phyloP scores from a whole-genome alignment of 2,329 filamentous ascomycete genomes.

The Trichoderma sp. region DNA sequence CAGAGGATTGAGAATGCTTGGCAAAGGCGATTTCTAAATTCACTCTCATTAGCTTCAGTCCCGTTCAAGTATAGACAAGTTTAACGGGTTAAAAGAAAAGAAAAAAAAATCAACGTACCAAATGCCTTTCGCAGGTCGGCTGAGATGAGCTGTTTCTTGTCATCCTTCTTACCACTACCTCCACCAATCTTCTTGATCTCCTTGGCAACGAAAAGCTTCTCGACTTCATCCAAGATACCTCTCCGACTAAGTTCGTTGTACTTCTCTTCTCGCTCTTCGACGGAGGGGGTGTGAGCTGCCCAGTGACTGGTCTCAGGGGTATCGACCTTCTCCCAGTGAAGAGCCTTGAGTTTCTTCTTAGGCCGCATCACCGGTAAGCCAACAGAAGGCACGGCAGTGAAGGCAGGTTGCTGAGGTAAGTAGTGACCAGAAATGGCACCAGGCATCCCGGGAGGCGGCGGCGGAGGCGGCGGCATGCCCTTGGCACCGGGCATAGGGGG shows the following conservation, averaged over 20 bases:
- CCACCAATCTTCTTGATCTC: constrained; percentile 87
- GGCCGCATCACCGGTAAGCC: constrained; percentile 80
- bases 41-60: constrained; percentile 36
- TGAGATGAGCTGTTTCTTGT: constrained; percentile 97
- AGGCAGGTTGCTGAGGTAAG: constrained; percentile 64
- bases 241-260: constrained; percentile 91
- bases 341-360: constrained; percentile 99
- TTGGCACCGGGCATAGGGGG: constrained; percentile 47
- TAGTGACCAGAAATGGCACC: constrained; percentile 75
- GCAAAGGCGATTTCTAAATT: constrained; percentile 77
- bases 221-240: constrained; percentile 95
- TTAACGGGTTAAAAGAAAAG: no score
- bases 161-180: constrained; percentile 73
- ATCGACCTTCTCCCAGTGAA: constrained; percentile 99
- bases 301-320: constrained; percentile 88
- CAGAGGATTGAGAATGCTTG: constrained; percentile 83
- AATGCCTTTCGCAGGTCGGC: constrained; percentile 86
- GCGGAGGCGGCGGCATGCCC: constrained; percentile 46
- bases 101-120: constrained; percentile 56
- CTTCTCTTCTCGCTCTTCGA: constrained; percentile 89
- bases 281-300: constrained; percentile 83
- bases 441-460: constrained; percentile 66
- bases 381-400: constrained; percentile 57
- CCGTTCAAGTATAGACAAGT: background rate
- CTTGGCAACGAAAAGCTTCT: constrained; percentile 96